Evolutionary conservation across 371 early-diverging fungal species (phyloP), one percentile per base, ranked within the genome.

Genomic region (Mucor lusitanicus): DNA sequence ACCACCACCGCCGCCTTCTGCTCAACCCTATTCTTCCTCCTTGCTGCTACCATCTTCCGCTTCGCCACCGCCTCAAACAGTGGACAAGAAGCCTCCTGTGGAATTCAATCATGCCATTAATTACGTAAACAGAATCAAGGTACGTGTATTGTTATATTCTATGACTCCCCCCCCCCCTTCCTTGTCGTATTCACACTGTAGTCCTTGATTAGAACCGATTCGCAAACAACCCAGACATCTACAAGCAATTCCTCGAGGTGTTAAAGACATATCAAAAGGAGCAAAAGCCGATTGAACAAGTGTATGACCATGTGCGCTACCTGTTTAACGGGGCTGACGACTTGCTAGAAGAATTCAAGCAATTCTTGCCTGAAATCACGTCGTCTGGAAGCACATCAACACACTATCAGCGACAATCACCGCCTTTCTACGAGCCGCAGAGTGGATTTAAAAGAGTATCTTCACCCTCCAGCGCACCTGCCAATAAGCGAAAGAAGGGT

Each of bases 71-170:
- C 13, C 57, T n/a, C 21, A 48, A 0, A 3, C 50, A 39, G n/a
- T 39, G 25, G 46, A 62, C 15, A 62, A 58, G 13, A 65, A 69
- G 27, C 64, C 78, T 21, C 94, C 92, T 0, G 90, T 96, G 27
- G 98, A 99, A 72, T 98, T 99, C 72, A 92, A 95, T 70, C 95
- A 97, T 74, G 99, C 98, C 17, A 98, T 98, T 54, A 96, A 92
- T 76, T 99, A 96, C 79, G 98, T 99, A 11, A 97, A 97, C 80
- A 96, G 97, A 80, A 97, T 98, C 74, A 98, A 95, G 64, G 63
- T 63, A 63, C 54, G 46, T 59, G 57, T 32, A 37, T 7, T 3
- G 44, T 5, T 44, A n/a, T n/a, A n/a, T n/a, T n/a, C n/a, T n/a
- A n/a, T n/a, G n/a, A n/a, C n/a, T n/a, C n/a, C n/a, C n/a, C n/a